Percentiles rank a stretch among this genome's conserved stretches.
Conservation (phyloP, 2,329 filamentous ascomycete species). For the Cladobotryum mycophilum region DNA sequence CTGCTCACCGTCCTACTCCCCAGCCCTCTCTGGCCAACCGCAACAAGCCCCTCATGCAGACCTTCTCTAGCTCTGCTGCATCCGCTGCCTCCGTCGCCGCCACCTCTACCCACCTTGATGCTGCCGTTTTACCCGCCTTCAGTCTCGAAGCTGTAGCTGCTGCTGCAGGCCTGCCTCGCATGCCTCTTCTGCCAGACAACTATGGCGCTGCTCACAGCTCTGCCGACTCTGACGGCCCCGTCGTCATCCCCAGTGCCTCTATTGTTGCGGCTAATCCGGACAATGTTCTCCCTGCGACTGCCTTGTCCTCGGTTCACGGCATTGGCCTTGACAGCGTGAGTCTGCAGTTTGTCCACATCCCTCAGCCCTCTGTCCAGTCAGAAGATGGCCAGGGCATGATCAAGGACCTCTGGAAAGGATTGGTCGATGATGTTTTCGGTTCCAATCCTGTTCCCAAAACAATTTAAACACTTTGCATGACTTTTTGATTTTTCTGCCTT, state of each 20-base stretch:
- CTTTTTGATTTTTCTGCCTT: conserved; percentile 2
- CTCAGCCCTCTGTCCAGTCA: conserved; percentile 17
- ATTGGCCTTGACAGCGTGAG: conserved; percentile 51
- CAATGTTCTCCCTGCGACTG: conserved; percentile 41
- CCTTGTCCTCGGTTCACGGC: conserved; percentile 53
- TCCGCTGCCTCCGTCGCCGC: conserved; percentile 41
- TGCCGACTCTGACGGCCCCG: conserved; percentile 36
- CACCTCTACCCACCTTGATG: conserved; percentile 42
- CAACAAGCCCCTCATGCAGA: conserved; percentile 56
- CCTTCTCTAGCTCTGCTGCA: conserved; percentile 45
- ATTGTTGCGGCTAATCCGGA: conserved; percentile 54
- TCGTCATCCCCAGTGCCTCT: conserved; percentile 40
- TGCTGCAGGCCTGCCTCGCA: conserved; percentile 39
- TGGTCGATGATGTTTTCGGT: conserved; percentile 44
- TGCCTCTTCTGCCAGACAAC: conserved; percentile 57
- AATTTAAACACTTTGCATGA: neutral
- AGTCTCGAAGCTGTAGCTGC: conserved; percentile 23
- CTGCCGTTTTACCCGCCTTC: conserved; percentile 45
- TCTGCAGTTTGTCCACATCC: conserved; percentile 45
- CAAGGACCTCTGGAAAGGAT: conserved; percentile 48
- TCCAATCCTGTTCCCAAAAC: conserved; percentile 12
- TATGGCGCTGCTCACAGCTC: conserved; percentile 39
- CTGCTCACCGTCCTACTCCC: conserved; percentile 42
- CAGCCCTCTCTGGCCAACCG: conserved; percentile 39
- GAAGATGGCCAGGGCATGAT: conserved; percentile 40